phyloP scores from a whole-genome alignment of 257 asterid species.

The Nicotiana undulata region DNA sequence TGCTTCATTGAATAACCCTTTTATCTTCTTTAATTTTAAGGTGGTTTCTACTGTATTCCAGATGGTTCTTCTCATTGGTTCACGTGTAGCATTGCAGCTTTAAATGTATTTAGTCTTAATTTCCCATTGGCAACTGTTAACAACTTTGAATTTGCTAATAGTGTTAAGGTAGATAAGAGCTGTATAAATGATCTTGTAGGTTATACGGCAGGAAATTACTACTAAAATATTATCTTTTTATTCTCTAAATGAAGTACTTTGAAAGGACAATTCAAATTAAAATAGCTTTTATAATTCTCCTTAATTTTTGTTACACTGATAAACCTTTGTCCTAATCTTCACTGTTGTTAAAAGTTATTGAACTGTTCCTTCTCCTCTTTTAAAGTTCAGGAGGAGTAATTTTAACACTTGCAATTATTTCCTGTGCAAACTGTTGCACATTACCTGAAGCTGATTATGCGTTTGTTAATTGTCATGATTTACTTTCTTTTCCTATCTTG shows the following conservation, averaged over 20 bases:
- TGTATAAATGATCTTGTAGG: neutral
- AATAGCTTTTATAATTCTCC: neutral
- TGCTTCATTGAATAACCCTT: neutral
- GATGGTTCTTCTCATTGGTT: neutral
- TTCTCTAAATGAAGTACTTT: neutral
- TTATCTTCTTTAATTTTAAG: neutral
- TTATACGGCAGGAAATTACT: neutral
- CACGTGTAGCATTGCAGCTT: neutral
- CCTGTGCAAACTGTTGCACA: neutral
- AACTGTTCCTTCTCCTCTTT: neutral
- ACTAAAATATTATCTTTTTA: neutral
- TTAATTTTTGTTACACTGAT: neutral
- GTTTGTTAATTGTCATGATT: neutral
- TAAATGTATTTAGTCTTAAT: neutral
- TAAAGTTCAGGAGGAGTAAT: neutral
- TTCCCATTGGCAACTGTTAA: neutral
- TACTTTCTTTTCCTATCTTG: slow-evolving; percentile 18
- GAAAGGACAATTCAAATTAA: neutral
- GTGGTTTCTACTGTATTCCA: neutral
- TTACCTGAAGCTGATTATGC: slow-evolving; percentile 17
- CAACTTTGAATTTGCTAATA: neutral
- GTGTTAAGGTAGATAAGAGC: neutral
- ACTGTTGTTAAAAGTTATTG: neutral
- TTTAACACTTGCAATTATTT: neutral
- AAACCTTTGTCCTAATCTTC: neutral